Evolutionary conservation across 208 protist genomes (phyloP).

Genomic region (Acanthamoeba royreba): DNA sequence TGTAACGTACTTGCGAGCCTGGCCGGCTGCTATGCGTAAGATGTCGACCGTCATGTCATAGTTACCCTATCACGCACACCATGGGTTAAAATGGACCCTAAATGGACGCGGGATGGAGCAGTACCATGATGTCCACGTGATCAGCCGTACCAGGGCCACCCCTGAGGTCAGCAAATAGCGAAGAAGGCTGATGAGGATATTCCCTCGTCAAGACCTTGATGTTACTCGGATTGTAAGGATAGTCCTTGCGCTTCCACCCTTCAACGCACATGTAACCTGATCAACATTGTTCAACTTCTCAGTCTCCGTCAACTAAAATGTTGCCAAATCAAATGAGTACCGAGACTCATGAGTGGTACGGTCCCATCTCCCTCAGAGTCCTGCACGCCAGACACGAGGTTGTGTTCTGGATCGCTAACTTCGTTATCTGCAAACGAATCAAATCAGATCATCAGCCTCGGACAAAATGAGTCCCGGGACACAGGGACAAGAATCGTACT

Average conservation of each 20-base stretch:
- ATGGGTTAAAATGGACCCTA: no score
- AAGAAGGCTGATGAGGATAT: slow-evolving; percentile 72
- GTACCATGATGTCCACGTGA: slow-evolving; percentile 89
- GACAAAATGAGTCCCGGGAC: no score
- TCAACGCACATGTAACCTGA: slow-evolving; percentile 87
- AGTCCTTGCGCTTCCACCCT: slow-evolving; percentile 73
- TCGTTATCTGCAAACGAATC: neutral
- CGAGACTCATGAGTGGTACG: slow-evolving; percentile 86
- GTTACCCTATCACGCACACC: no score
- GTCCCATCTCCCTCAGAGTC: slow-evolving; percentile 87
- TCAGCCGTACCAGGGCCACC: slow-evolving; percentile 58
- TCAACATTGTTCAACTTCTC: no score
- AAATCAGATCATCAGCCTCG: no score
- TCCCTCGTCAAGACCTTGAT: slow-evolving; percentile 84
- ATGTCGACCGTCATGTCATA: neutral
- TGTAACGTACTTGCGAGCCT: neutral
- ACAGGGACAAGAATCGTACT: neutral
- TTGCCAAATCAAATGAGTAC: no score
- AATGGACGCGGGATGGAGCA: no score
- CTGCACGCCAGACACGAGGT: slow-evolving; percentile 76
- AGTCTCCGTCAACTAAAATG: no score
- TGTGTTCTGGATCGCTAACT: neutral
- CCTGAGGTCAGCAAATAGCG: neutral
- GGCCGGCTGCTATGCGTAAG: neutral
- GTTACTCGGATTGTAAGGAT: slow-evolving; percentile 41